These are phyloP conservation scores for Plasmopara muralis DNA, from an alignment of 352 stramenopile genomes.

Conservation along the genomic window DNA sequence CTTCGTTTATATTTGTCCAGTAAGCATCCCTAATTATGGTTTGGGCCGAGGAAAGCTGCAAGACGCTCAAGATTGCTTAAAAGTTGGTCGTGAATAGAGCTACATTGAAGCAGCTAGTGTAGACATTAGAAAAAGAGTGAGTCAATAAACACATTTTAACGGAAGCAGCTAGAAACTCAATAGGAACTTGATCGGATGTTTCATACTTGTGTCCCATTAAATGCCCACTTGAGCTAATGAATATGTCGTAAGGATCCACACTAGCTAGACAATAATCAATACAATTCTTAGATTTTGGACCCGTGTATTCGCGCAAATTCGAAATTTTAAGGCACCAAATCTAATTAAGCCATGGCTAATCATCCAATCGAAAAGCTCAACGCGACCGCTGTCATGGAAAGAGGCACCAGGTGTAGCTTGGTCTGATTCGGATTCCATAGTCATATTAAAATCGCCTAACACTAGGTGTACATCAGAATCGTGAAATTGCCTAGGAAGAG, in stretches of 20 bases:
- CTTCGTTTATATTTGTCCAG: conserved; percentile 4
- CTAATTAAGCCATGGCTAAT: background rate
- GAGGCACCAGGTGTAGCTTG: background rate
- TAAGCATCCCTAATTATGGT: background rate
- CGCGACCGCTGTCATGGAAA: background rate
- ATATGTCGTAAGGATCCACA: background rate
- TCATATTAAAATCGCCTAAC: background rate
- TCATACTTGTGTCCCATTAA: background rate
- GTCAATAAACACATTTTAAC: background rate
- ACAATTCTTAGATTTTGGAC: background rate
- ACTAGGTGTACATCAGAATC: background rate
- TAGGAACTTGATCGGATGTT: background rate
- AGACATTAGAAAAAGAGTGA: background rate
- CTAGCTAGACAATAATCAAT: background rate
- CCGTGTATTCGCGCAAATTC: background rate
- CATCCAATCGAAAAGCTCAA: background rate
- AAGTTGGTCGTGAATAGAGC: background rate
- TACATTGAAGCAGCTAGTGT: background rate
- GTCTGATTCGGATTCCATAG: background rate
- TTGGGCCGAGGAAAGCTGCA: background rate
- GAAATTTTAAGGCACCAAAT: background rate
- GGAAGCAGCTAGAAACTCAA: background rate
- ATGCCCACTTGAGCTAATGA: background rate
- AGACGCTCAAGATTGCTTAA: background rate
- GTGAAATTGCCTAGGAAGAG: background rate